Percentiles rank a stretch among this genome's conserved stretches.
Evolutionary conservation across 2,329 filamentous ascomycete genomes (phyloP).

Genomic region (Domatiomyces catenatus): DNA sequence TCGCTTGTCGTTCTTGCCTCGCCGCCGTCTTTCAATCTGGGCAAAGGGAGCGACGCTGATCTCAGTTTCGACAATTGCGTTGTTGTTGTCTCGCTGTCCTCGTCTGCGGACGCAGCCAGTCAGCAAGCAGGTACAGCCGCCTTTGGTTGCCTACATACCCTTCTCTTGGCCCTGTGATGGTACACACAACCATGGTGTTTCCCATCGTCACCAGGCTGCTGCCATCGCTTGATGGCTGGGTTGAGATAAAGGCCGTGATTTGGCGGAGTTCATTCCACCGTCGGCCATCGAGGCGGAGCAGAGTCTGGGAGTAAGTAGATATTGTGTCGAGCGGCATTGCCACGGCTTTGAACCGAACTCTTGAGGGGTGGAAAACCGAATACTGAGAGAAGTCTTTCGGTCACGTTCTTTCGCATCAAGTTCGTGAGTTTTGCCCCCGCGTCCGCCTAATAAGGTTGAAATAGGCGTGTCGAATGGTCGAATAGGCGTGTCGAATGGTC

Average conservation of each 20-base stretch:
- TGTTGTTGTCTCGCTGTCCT: slow-evolving; percentile 16
- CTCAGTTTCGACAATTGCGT: slow-evolving; percentile 16
- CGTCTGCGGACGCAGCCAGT: slow-evolving; percentile 11
- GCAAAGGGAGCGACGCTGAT: slow-evolving; percentile 17
- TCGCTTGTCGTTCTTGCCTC: slow-evolving; percentile 14
- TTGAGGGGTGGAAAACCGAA: neutral
- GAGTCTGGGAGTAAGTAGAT: slow-evolving; percentile 73
- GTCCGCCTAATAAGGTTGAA: neutral
- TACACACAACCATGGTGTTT: slow-evolving; percentile 92
- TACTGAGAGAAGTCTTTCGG: neutral
- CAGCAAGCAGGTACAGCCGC: neutral
- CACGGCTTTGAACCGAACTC: neutral
- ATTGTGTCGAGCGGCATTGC: slow-evolving; percentile 91
- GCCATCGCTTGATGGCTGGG: slow-evolving; percentile 81
- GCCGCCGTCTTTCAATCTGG: slow-evolving; percentile 14
- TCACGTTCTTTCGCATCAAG: slow-evolving; percentile 5
- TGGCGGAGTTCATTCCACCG: slow-evolving; percentile 95
- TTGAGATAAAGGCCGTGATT: slow-evolving; percentile 76
- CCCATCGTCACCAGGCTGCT: slow-evolving; percentile 92
- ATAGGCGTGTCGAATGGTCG: neutral
- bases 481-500: too few relatives aligned
- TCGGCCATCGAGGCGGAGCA: slow-evolving; percentile 66
- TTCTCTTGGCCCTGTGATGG: slow-evolving; percentile 73
- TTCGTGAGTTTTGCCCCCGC: slow-evolving; percentile 1
- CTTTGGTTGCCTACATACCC: slow-evolving; percentile 20